A percentile compares a stretch with the other conserved stretches of the same genome.
These are phyloP conservation scores for Lipomyces spencermartinsiae DNA, from an alignment of 805 yeast species.

Conservation along the genomic window DNA sequence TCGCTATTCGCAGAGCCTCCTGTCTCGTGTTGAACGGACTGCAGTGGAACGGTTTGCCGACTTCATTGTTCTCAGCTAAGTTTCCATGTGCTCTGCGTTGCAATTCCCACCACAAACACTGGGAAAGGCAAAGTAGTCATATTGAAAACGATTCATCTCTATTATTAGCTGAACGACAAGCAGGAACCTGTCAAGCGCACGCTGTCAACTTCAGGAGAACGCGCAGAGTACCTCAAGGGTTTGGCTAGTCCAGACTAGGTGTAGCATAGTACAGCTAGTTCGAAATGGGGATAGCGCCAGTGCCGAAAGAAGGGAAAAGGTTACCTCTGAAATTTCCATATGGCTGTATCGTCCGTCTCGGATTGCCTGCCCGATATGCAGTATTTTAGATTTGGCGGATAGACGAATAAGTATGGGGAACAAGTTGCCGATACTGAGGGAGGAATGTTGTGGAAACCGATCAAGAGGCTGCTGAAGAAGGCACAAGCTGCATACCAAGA, in stretches of 20 bases:
- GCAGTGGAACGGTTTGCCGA: too few relatives aligned
- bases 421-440: background rate
- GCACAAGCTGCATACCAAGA: constrained; percentile 9
- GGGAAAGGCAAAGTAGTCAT: too few relatives aligned
- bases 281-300: background rate
- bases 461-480: constrained; percentile 9
- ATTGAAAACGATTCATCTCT: too few relatives aligned
- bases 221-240: background rate
- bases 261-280: background rate
- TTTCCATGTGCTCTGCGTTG: too few relatives aligned
- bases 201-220: background rate
- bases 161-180: too few relatives aligned
- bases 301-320: background rate
- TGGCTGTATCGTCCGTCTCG: too few relatives aligned
- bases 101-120: too few relatives aligned
- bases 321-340: background rate
- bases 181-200: background rate
- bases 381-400: too few relatives aligned
- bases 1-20: too few relatives aligned
- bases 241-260: background rate
- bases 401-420: constrained; percentile 5
- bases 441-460: constrained; percentile 6
- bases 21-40: too few relatives aligned
- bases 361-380: too few relatives aligned
- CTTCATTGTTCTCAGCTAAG: too few relatives aligned